These are phyloP conservation scores for Plantago coronopus DNA, from an alignment of 305 asterid genomes.

Conservation along the genomic window DNA sequence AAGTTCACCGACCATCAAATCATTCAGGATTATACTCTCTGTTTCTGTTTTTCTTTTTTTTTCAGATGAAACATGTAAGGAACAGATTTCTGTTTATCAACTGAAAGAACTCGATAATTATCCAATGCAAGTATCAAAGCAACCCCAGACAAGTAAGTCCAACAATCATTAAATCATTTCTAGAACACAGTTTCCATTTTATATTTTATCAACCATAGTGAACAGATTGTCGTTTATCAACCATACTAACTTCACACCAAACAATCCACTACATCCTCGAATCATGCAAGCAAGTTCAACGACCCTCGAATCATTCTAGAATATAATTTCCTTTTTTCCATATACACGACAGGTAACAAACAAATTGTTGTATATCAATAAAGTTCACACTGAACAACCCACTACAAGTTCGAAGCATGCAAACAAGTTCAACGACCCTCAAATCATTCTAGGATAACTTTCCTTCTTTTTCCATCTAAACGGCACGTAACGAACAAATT, in stretches of 20 bases:
- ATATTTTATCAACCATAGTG: constrained; percentile 4
- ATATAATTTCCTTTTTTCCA: background rate
- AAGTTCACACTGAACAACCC: background rate
- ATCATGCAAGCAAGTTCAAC: background rate
- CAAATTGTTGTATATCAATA: background rate
- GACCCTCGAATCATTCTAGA: background rate
- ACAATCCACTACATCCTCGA: too few relatives aligned
- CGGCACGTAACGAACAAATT: too few relatives aligned
- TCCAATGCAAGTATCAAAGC: too few relatives aligned
- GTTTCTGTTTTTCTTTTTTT: too few relatives aligned
- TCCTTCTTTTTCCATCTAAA: background rate
- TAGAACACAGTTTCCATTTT: constrained; percentile 1
- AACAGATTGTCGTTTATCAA: constrained; percentile 1
- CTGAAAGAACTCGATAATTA: too few relatives aligned
- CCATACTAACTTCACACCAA: too few relatives aligned
- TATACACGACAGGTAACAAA: constrained; percentile 12
- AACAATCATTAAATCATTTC: background rate
- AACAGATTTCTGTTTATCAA: too few relatives aligned
- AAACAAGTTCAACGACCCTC: background rate
- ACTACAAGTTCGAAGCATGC: background rate
- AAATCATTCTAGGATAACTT: background rate
- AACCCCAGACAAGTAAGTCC: background rate
- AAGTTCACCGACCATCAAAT: background rate
- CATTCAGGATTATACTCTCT: too few relatives aligned
- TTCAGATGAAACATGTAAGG: too few relatives aligned